Base-by-base conservation (phyloP, 106 monocot genomes). In the Agapanthus africanus region DNA sequence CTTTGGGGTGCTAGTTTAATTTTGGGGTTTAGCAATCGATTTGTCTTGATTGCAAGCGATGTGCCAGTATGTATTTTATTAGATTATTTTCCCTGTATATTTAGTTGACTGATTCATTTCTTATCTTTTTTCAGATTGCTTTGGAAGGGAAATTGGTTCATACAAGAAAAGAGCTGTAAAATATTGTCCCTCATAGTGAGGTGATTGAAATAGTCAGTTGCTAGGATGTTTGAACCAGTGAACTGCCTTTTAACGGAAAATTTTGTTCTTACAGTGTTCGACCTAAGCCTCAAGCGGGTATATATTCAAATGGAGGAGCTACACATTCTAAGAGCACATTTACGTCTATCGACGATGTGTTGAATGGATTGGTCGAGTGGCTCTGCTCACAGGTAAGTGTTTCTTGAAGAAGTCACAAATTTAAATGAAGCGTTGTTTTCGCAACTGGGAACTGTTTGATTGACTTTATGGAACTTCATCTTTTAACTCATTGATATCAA, bases 161-260 rank as follows among this genome's bases (percentile, higher is more conserved):
- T 97, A 35, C 97, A 97, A 82, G 97, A 97, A 71, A 97, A 90
- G 82, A 87, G 84, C 67, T 92, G 97, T 63, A 97, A 87, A 81
- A 90, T 92, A 77, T 81, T 97, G 73, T 74, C 89, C 47, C 74
- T 80, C 28, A 76, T 87, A 47, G 80, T 92, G 64, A 92, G 97
- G 97, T 90, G 65, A 23, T 52, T 51, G 8, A 14, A 14, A 42
- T 42, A 8, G 7, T 42, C 7, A 42, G 14, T 42, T 42, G 7
- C 42, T 8, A 42, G 10, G 7, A 8, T 14, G 14, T 7, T 42
- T 7, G 10, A 42, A 14, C 42, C 7, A 8, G 42, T 42, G 42
- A 42, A 42, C 42, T 42, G 42, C 42, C 7, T 8, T 8, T 42
- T 42, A 42, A 8, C 42, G 42, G n/a, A n/a, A 76, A 42, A 38